These are phyloP conservation scores for Trichoderma lentiforme DNA, from an alignment of 2,329 filamentous ascomycete species.

Conservation along the genomic window DNA sequence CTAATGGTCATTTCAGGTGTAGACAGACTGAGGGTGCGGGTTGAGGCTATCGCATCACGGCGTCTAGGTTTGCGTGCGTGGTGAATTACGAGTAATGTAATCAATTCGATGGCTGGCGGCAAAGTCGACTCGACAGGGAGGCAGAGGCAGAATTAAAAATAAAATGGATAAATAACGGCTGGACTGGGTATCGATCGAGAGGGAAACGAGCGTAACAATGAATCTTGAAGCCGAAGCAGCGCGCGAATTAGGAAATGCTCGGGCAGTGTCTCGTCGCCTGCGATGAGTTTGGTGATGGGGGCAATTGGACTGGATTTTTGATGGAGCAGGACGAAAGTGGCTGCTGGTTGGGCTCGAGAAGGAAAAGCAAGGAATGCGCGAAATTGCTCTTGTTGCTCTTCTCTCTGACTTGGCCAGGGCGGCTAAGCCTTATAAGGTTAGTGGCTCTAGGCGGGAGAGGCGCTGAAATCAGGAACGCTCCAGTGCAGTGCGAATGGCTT, in stretches of 20 bases:
- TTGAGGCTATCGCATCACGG: conserved; percentile 25
- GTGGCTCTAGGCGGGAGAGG: not conserved
- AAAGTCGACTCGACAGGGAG: not conserved
- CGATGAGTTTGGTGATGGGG: conserved; percentile 16
- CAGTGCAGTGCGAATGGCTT: not conserved
- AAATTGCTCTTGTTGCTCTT: conserved; percentile 36
- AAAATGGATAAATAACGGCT: not conserved
- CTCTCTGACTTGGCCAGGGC: conserved; percentile 16
- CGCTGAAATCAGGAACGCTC: not conserved
- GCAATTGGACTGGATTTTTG: conserved; percentile 1
- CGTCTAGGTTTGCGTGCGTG: conserved; percentile 18
- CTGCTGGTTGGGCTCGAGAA: conserved; percentile 10
- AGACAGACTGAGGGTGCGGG: conserved; percentile 23
- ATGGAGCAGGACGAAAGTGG: conserved; percentile 13
- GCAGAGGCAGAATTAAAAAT: not conserved
- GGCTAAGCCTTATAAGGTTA: conserved; percentile 23
- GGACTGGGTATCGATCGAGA: conserved; percentile 1
- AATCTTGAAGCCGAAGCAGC: not conserved
- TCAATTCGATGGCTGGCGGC: not conserved
- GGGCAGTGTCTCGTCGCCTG: conserved; percentile 18
- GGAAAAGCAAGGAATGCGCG: conserved; percentile 30
- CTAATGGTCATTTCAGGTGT: conserved; percentile 30
- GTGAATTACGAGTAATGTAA: not conserved
- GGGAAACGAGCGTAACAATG: conserved; percentile 19
- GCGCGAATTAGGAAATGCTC: conserved; percentile 10